phyloP scores from a whole-genome alignment of 2,329 filamentous ascomycete genomes.

The Ampelomyces quisqualis region DNA sequence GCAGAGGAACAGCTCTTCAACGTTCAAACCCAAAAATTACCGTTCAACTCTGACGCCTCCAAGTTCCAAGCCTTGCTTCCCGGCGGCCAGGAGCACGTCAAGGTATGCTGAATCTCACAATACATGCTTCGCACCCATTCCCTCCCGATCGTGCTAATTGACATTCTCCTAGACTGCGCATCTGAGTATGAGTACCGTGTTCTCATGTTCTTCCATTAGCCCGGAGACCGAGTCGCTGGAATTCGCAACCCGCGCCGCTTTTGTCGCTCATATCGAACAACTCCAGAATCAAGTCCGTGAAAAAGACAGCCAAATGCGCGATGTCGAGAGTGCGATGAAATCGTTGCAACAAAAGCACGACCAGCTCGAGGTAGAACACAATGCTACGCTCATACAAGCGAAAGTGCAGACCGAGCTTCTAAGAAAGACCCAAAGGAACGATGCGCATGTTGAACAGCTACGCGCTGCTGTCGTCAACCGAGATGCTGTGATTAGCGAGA shows the following conservation, averaged over 20 bases:
- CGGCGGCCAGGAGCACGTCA: neutral
- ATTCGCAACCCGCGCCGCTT: constrained; percentile 26
- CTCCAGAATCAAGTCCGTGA: constrained; percentile 37
- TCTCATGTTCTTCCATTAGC: constrained; percentile 23
- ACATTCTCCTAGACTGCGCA: constrained; percentile 10
- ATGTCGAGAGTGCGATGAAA: constrained; percentile 26
- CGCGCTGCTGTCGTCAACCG: constrained; percentile 33
- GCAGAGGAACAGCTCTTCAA: constrained; percentile 42
- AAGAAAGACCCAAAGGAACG: constrained; percentile 27
- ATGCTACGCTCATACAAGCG: constrained; percentile 25
- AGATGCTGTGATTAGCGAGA: constrained; percentile 35
- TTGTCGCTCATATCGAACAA: constrained; percentile 33
- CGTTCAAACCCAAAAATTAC: constrained; percentile 27
- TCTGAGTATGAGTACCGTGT: constrained; percentile 34
- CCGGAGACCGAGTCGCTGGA: constrained; percentile 19
- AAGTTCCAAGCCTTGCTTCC: constrained; percentile 7
- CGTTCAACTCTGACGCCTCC: constrained; percentile 25
- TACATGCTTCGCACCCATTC: neutral
- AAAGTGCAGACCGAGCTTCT: constrained; percentile 34
- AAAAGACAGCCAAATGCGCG: constrained; percentile 27
- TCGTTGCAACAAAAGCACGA: constrained; percentile 20
- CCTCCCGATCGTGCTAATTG: neutral
- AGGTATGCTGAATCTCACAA: constrained; percentile 2
- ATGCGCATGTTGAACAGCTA: constrained; percentile 34
- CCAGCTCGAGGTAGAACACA: constrained; percentile 25